Base-by-base conservation (phyloP, 2,329 filamentous ascomycete genomes). In the Diplodia corticola region DNA sequence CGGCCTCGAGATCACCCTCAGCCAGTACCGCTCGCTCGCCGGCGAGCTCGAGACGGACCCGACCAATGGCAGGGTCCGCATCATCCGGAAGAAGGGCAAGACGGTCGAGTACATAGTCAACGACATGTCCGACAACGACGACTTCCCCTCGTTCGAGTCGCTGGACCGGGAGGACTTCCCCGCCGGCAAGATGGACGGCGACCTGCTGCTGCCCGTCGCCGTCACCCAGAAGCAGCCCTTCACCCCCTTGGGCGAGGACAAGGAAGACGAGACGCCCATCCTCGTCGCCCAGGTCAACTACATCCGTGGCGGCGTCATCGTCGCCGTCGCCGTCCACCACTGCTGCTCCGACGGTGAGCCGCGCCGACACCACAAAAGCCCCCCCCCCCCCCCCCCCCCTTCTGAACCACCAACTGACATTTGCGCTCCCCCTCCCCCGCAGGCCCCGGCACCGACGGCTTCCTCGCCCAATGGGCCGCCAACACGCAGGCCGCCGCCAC, bases 281-380 rank as follows among this genome's bases (percentile, higher is more conserved):
- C 66, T 72, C 17, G 69, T 68, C 9, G 69, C 71, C 13, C 73
- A 76, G 63, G 35, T 71, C 60, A 76, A 69, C 64, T 74, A 75
- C 53, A 72, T 76, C 60, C 63, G 50, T 6, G 72, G 72, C 33
- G 74, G 74, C n/a, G 44, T 75, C 15, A 68, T 76, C 40, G 48
- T 76, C 10, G 73, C 60, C 12, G 28, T 70, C 17, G 73, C 73
- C 17, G 63, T 74, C 17, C 71, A 73, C 51, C 74, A 76, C 60
- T 64, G 65, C 28, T 66, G 68, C 53, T 69, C 64, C 9, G 68
- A 75, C 26, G 71, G 70, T 15, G 50, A 26, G 33, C 10, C 33
- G 12, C 12, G 2, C n/a, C n/a, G n/a, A n/a, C n/a, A n/a, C n/a
- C n/a, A n/a, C n/a, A n/a, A n/a, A n/a, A n/a, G n/a, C n/a, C n/a